These are phyloP conservation scores for Lippia alba DNA, from an alignment of 305 asterid genomes.

Conservation along the genomic window DNA sequence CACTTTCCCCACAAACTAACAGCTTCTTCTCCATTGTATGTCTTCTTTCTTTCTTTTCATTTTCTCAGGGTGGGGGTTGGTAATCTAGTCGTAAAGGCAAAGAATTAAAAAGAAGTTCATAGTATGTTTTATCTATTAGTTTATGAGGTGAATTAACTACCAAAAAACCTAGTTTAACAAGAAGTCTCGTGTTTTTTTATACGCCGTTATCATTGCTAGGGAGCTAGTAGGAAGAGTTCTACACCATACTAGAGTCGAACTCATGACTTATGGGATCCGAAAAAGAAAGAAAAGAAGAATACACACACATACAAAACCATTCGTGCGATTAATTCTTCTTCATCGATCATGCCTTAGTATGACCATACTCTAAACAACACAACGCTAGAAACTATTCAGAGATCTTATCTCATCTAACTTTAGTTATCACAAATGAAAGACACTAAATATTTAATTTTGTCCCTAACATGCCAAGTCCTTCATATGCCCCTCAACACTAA, in stretches of 20 bases:
- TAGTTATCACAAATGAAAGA: too few species aligned
- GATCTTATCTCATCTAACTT: too few species aligned
- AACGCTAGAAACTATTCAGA: background rate
- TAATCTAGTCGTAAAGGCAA: too few species aligned
- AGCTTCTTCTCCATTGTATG: background rate
- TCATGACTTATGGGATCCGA: background rate
- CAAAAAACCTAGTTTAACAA: background rate
- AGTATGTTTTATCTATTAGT: background rate
- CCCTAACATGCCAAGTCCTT: too few species aligned
- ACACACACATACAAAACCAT: constrained; percentile 14
- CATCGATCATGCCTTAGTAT: constrained; percentile 20
- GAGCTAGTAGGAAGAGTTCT: too few species aligned
- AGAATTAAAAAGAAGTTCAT: background rate
- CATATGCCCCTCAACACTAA: too few species aligned
- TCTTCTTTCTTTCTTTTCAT: too few species aligned
- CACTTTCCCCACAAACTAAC: background rate
- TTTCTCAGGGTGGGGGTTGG: too few species aligned
- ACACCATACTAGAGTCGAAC: constrained; percentile 1
- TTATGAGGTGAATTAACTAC: background rate
- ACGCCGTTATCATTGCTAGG: too few species aligned
- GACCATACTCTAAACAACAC: constrained; percentile 26
- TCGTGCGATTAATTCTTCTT: constrained; percentile 12
- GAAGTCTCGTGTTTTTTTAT: background rate
- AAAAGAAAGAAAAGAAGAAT: background rate
- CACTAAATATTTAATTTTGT: too few species aligned